Base-by-base conservation (phyloP, 345 rosid species). In the Acer saccharum region DNA sequence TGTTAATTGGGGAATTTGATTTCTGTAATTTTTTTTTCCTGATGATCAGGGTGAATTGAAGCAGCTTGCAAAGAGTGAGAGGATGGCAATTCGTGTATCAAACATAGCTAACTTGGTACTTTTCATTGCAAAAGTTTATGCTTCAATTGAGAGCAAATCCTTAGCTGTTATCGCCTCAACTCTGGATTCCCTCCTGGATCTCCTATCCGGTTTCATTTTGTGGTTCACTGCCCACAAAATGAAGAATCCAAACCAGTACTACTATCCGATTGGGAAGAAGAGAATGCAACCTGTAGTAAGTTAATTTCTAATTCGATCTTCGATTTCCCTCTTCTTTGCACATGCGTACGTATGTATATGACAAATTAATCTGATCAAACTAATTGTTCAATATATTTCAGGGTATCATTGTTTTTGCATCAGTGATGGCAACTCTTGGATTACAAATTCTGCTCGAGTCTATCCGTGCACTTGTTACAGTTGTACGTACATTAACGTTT, bases 251-350 rank as follows among this genome's bases (percentile, higher is more conserved):
- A 93, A 93, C 74, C 90, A 83, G 1, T 90, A 85, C 73, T 78
- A 65, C 72, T 91, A 91, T 81, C 98, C 98, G 3, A 88, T 93
- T 63, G 98, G 98, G 17, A 93, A 91, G 84, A 87, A 83, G 64
- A 81, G 94, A 72, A 93, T 93, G 98, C 98, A 93, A 52, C 98
- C 97, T 4, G 97, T 93, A 83, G 97, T 93, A 41, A 41, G 44
- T 29, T 29, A 29, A 29, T 57, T 64, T 63, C 77, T n/a, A 5
- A 29, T 44, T 41, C 25, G 17, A 21, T 73, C 68, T 46, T 61
- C 18, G 35, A 27, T 58, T 5, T 18, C 11, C 63, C 7, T 10
- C 3, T 58, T 13, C 25, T 10, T 58, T 13, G 17, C 32, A 2
- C 9, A 1, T 52, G 48, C 10, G 48, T 44, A 7, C 2, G 9